Base-by-base conservation (phyloP, 495 filamentous ascomycete species). In the Apiosordaria backusii region DNA sequence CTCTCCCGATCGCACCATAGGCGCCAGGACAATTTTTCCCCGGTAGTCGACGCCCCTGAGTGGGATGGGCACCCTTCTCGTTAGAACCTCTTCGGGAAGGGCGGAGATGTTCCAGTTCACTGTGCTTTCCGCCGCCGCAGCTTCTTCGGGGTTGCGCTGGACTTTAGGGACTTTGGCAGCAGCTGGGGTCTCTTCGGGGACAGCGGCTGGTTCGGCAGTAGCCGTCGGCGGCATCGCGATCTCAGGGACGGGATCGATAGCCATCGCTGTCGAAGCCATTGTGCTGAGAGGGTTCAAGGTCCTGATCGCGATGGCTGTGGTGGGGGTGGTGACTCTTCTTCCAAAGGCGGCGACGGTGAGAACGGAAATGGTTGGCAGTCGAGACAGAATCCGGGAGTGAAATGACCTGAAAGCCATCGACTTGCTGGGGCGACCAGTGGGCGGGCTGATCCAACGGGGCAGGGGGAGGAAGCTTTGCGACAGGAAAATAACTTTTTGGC, bases 1-100 rank as follows among this genome's bases (percentile, higher is more conserved):
- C 80, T 99, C 95, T 69, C 96, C 96, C 25, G 90, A 93, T 50
- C 95, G 89, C 24, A 99, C 95, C 95, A 99, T 99, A 50, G 95
- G 95, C 24, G 95, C 95, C 35, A 99, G 88, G 35, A 97, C 96
- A 66, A 97, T 77, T 78, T 96, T 97, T 71, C 89, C 89, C 69
- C 93, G 87, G 77, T 96, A 97, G 80, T 97, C 93, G 74, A 96
- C 92, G 63, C 93, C 93, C 75, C 89, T 90, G 65, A 83, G 84
- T 61, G 93, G 93, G 74, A 97, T 97, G 58, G 92, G 88, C 29
- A 96, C 90, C 67, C 35, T 45, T 13, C 35, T 45, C 10, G 35
- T 82, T 86, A 45, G 35, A 15, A 45, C 35, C 13, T 45, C 13
- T 45, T 45, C 76, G 40, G 82, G 70, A 67, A 77, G 61, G 29